Base-by-base conservation (phyloP, 306 rosid species). In the Abrus pulchellus region DNA sequence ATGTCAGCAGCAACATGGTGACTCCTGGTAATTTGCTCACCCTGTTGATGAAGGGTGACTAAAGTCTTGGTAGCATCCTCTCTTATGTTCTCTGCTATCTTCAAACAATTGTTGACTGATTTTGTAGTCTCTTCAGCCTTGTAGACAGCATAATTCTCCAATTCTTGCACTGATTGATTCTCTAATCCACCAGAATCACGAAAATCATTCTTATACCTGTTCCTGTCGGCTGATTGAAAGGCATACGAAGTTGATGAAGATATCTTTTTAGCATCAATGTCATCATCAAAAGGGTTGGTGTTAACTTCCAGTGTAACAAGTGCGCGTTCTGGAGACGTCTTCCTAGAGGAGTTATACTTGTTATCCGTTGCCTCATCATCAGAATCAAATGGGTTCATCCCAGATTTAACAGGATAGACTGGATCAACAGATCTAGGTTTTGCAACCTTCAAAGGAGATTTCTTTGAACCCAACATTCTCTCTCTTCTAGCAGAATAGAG, bases 51-150 rank as follows among this genome's bases (percentile, higher is more conserved):
- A 83, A 96, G 87, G 36, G 85, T 44, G 83, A 85, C 97, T 86
- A 96, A 77, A 85, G 99, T 96, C 81, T 90, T 86, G 70, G 97
- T 86, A 83, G 94, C 98, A 81, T 84, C 97, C 81, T 90, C 98
- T 73, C 99, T 87, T 8, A 96, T 96, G 56, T 92, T 94, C 86
- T 90, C 99, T 72, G 98, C 99, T 82, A 96, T 92, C 89, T 81
- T 96, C 81, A 93, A 79, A 83, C 98, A 93, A 79, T 78, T 80
- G 64, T 93, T 85, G 66, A 93, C 98, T 3, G 97, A 75, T 47
- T 85, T 87, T 3, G 99, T 96, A 43, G 97, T 93, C 76, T 96
- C 98, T 81, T 88, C 98, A 44, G 98, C 89, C 90, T 96, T 96
- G 83, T 96, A 93, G 72, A 89, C 97, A 84, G 97, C 85, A 81